phyloP scores from a whole-genome alignment of 176 grass and related monocot species.

The Avena eriantha region DNA sequence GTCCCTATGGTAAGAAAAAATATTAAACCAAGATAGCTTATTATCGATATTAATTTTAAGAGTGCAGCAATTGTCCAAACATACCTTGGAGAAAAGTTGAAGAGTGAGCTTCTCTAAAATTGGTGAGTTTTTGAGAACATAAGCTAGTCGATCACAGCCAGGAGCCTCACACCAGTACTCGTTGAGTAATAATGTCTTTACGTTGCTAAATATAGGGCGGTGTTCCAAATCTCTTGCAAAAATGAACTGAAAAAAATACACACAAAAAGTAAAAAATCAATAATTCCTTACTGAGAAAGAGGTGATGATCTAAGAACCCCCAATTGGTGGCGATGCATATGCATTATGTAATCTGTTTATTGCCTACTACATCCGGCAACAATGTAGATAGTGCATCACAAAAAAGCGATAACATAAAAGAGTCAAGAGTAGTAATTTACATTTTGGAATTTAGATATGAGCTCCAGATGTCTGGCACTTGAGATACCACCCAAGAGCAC shows the following conservation, averaged over 20 bases:
- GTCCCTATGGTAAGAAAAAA: background rate
- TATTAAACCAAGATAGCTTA: background rate
- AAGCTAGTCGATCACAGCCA: background rate
- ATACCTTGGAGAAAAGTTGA: background rate
- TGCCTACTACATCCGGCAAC: background rate
- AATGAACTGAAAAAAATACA: background rate
- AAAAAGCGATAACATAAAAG: background rate
- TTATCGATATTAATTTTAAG: background rate
- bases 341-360: background rate
- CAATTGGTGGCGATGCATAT: background rate
- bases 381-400: background rate
- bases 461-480: background rate
- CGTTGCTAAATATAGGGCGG: background rate
- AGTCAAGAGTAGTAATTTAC: background rate
- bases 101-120: constrained; percentile 5
- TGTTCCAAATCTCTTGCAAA: background rate
- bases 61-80: background rate
- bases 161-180: background rate
- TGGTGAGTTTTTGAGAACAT: background rate
- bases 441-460: background rate
- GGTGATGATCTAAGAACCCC: background rate
- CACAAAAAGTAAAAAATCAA: background rate
- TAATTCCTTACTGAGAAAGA: background rate
- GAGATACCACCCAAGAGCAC: background rate
- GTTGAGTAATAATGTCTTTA: background rate